These are phyloP conservation scores for Rhododendron williamsianum DNA, from an alignment of 148 eudicot genomes.

Conservation along the genomic window DNA sequence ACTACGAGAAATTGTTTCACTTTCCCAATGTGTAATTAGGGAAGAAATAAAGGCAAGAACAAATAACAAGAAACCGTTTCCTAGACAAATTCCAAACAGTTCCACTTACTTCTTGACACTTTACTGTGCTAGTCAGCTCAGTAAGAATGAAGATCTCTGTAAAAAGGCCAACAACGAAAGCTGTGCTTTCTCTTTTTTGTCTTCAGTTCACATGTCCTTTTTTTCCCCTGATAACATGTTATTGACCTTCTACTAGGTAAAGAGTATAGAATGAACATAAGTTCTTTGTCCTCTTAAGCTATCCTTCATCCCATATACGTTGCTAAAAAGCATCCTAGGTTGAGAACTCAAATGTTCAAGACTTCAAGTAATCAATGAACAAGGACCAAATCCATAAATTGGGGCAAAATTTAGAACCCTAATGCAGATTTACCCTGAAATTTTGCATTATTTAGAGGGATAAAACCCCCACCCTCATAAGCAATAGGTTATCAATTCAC, in stretches of 20 bases:
- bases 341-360: not conserved
- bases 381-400: not conserved
- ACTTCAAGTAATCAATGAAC: not conserved
- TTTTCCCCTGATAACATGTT: not conserved
- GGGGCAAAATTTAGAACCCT: not conserved
- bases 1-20: not conserved
- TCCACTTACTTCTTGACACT: not conserved
- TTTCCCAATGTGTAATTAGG: not conserved
- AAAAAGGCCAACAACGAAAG: not conserved
- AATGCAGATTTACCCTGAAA: not conserved
- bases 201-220: not conserved
- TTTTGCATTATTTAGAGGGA: not conserved
- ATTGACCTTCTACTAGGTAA: not conserved
- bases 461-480: not conserved
- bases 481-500: not conserved
- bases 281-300: not conserved
- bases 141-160: not conserved
- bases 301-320: not conserved
- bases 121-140: not conserved
- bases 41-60: not conserved
- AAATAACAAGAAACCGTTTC: not conserved
- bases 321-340: not conserved
- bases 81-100: not conserved
- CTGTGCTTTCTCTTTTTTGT: not conserved
- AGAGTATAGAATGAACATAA: not conserved